Conservation (phyloP, 1,284 basidiomycete species). For the Cerioporus squamosus region DNA sequence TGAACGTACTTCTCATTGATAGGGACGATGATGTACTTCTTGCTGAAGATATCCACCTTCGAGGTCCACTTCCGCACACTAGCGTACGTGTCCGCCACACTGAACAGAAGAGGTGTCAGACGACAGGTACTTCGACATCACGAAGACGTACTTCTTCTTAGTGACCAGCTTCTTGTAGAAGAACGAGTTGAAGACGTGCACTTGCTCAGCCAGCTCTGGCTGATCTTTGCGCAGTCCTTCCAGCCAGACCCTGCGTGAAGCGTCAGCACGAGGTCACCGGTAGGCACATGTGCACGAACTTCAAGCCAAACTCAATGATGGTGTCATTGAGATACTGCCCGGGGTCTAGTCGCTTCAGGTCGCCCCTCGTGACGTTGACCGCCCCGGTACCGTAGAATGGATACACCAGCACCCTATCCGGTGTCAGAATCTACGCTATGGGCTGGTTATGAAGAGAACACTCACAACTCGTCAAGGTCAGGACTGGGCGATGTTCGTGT, state of each 20-base stretch:
- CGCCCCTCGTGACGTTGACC: slow-evolving; percentile 80
- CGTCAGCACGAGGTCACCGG: background rate
- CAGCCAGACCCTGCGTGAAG: slow-evolving; percentile 65
- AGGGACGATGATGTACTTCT: slow-evolving; percentile 92
- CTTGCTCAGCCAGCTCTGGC: slow-evolving; percentile 69
- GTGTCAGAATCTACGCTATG: background rate
- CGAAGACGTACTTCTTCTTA: slow-evolving; percentile 49
- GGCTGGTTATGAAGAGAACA: slow-evolving; percentile 5
- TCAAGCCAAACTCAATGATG: slow-evolving; percentile 93
- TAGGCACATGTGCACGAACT: slow-evolving; percentile 52
- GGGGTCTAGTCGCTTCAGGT: slow-evolving; percentile 72
- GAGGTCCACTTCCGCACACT: slow-evolving; percentile 95
- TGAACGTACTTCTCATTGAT: slow-evolving; percentile 90
- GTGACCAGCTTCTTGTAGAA: slow-evolving; percentile 94
- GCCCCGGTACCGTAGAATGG: slow-evolving; percentile 73
- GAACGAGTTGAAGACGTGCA: slow-evolving; percentile 96
- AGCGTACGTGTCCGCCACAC: slow-evolving; percentile 73
- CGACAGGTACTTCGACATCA: background rate
- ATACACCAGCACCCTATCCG: slow-evolving; percentile 71
- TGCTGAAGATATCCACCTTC: slow-evolving; percentile 85
- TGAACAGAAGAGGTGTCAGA: slow-evolving; percentile 27
- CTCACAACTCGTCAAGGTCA: slow-evolving; percentile 72
- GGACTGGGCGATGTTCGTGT: slow-evolving; percentile 29
- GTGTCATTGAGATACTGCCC: slow-evolving; percentile 95
- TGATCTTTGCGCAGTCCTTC: slow-evolving; percentile 55